Percentiles rank a stretch among this genome's conserved stretches.
phyloP scores from a whole-genome alignment of 768 basidiomycete species.

The Tylopilus felleus region DNA sequence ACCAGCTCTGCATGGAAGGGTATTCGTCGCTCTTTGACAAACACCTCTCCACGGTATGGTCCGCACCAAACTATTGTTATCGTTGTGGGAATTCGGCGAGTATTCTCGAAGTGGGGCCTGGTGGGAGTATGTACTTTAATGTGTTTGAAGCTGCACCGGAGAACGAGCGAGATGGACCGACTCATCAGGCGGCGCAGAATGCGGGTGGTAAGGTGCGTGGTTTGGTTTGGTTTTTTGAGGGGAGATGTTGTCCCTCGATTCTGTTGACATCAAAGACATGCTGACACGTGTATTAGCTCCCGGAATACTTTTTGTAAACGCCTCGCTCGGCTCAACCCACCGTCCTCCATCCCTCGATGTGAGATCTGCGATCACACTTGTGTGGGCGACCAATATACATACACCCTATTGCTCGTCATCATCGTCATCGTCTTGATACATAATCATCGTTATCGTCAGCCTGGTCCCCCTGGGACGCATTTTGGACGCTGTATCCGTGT shows the following conservation, averaged over 20 bases:
- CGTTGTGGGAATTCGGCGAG: conserved; percentile 97
- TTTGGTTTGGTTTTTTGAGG: not conserved
- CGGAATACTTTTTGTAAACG: conserved; percentile 70
- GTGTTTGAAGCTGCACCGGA: conserved; percentile 99
- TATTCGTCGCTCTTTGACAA: conserved; percentile 97
- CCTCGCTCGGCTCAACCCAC: not conserved
- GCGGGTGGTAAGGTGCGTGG: conserved; percentile 62
- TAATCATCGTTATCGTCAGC: conserved; percentile 5
- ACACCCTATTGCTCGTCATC: not conserved
- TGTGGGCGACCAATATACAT: not conserved
- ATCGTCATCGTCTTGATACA: not conserved
- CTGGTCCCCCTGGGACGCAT: not conserved
- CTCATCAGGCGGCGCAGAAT: conserved; percentile 70
- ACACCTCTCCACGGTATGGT: conserved; percentile 96
- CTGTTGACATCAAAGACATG: not conserved
- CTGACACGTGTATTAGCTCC: conserved; percentile 46
- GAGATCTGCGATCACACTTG: conserved; percentile 8
- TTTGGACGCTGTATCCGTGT: conserved; percentile 3
- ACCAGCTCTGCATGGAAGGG: conserved; percentile 99
- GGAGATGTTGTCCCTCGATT: not conserved
- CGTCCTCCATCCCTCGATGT: not conserved
- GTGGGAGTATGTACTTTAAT: conserved; percentile 87
- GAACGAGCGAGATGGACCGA: conserved; percentile 90
- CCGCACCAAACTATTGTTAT: conserved; percentile 98
- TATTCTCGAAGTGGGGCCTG: conserved; percentile 93